Conservation (phyloP, 2,329 filamentous ascomycete genomes). For the Lizonia empirigonia region DNA sequence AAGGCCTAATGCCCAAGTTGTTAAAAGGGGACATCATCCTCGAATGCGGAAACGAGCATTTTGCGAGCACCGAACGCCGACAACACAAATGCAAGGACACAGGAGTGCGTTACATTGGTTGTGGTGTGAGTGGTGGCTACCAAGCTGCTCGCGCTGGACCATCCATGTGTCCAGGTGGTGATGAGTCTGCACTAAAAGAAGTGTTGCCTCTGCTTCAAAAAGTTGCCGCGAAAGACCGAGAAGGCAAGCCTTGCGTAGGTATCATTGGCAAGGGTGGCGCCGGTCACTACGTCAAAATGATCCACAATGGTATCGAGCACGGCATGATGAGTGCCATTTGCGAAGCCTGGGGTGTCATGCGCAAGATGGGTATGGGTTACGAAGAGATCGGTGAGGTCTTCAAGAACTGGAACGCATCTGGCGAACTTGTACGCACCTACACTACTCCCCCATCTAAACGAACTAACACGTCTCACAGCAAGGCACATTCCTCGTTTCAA, state of each 20-base stretch:
- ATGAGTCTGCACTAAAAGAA: constrained; percentile 61
- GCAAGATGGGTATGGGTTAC: constrained; percentile 61
- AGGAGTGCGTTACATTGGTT: constrained; percentile 69
- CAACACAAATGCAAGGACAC: constrained; percentile 62
- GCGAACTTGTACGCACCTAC: constrained; percentile 56
- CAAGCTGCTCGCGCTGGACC: constrained; percentile 69
- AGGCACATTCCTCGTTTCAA: constrained; percentile 67
- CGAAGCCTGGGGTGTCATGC: constrained; percentile 70
- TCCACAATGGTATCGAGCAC: constrained; percentile 76
- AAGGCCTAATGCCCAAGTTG: constrained; percentile 58
- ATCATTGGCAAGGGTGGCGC: constrained; percentile 66
- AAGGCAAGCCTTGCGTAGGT: constrained; percentile 65
- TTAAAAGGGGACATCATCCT: constrained; percentile 68
- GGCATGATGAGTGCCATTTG: constrained; percentile 70
- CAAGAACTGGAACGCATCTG: constrained; percentile 63
- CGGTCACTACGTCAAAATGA: constrained; percentile 77
- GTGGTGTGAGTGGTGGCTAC: constrained; percentile 72
- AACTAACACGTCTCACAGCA: constrained; percentile 31
- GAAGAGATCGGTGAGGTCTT: constrained; percentile 67
- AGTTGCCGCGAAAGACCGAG: constrained; percentile 66
- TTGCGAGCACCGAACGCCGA: constrained; percentile 66
- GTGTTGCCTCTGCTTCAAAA: constrained; percentile 66
- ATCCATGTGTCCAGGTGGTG: constrained; percentile 70
- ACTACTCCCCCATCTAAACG: not conserved
- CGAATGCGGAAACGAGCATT: constrained; percentile 72